Percentiles rank a stretch among this genome's conserved stretches.
These are phyloP conservation scores for Hylodesmum podocarpum DNA, from an alignment of 306 rosid genomes.

Conservation along the genomic window DNA sequence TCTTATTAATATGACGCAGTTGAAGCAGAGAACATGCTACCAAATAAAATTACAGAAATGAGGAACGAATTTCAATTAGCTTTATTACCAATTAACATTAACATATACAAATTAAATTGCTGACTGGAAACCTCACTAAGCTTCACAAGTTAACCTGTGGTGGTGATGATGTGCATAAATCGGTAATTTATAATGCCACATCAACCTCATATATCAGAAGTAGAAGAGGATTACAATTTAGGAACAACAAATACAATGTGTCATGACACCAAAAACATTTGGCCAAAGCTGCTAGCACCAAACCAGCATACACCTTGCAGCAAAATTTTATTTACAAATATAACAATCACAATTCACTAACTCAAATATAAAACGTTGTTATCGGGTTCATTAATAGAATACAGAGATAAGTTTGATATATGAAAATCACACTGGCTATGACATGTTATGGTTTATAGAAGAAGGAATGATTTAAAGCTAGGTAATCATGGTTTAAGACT, in stretches of 20 bases:
- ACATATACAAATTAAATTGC: background rate
- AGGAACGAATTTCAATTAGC: background rate
- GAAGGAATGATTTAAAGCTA: background rate
- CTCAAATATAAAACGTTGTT: background rate
- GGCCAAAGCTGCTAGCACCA: background rate
- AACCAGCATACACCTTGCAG: background rate
- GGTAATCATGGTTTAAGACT: conserved; percentile 15
- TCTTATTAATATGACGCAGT: background rate
- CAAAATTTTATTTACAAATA: conserved; percentile 29
- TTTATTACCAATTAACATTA: background rate
- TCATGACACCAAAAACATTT: background rate
- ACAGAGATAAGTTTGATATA: background rate
- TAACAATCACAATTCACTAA: conserved; percentile 16
- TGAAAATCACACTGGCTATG: background rate
- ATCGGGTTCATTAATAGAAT: background rate
- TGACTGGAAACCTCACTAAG: background rate
- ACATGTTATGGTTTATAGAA: conserved; percentile 30
- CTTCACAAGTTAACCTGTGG: background rate
- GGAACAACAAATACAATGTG: background rate
- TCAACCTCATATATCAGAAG: background rate
- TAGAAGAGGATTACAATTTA: background rate
- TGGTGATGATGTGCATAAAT: background rate
- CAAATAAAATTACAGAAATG: background rate
- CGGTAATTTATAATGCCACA: background rate
- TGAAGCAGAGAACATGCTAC: background rate